These are phyloP conservation scores for Mucor circinelloides DNA, from an alignment of 371 early-diverging fungal species.

Conservation along the genomic window DNA sequence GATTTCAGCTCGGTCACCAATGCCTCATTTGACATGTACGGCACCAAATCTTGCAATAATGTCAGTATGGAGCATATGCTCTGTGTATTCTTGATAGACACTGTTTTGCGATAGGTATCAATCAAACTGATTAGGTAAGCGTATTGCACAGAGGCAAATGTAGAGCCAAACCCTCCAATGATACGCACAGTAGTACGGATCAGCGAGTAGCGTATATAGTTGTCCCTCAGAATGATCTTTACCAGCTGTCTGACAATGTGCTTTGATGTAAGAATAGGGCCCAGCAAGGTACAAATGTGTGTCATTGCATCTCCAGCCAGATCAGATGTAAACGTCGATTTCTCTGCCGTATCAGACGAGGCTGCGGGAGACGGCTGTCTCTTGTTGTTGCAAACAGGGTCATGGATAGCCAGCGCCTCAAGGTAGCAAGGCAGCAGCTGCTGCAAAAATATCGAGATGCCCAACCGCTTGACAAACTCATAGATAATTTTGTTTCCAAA, in stretches of 20 bases:
- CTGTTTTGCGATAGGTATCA: slow-evolving; percentile 29
- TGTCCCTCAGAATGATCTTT: slow-evolving; percentile 58
- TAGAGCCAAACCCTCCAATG: slow-evolving; percentile 61
- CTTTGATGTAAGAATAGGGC: slow-evolving; percentile 64
- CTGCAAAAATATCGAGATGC: slow-evolving; percentile 58
- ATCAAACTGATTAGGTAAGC: slow-evolving; percentile 57
- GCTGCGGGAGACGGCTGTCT: no score
- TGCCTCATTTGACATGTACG: slow-evolving; percentile 41
- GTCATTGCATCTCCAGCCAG: slow-evolving; percentile 53
- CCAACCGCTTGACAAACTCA: slow-evolving; percentile 59
- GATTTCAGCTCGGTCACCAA: slow-evolving; percentile 53
- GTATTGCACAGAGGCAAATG: slow-evolving; percentile 65
- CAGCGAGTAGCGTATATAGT: slow-evolving; percentile 38
- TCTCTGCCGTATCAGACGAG: neutral
- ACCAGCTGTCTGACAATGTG: slow-evolving; percentile 64
- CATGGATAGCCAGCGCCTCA: slow-evolving; percentile 53
- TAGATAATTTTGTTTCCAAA: slow-evolving; percentile 46
- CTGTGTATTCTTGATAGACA: slow-evolving; percentile 26
- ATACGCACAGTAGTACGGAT: slow-evolving; percentile 53
- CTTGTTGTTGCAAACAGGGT: neutral
- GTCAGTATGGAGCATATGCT: slow-evolving; percentile 39
- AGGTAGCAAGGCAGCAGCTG: slow-evolving; percentile 67
- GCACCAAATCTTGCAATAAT: slow-evolving; percentile 43
- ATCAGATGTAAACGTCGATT: neutral
- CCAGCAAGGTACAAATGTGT: slow-evolving; percentile 56